phyloP scores from a whole-genome alignment of 805 yeast species.

The Wickerhamiella musiphila region DNA sequence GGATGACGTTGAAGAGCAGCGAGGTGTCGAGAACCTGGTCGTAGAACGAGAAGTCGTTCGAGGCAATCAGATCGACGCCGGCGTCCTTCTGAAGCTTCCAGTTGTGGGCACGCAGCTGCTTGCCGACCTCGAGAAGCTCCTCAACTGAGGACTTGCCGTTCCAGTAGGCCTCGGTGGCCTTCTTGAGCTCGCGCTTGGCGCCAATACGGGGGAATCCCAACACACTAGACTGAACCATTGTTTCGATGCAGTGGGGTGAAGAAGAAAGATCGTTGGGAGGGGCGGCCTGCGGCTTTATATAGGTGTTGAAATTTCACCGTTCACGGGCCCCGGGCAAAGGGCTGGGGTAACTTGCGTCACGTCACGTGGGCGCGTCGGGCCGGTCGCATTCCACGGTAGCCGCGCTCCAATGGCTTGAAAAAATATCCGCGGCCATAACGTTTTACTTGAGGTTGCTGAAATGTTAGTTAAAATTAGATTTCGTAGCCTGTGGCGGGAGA shows the following conservation, averaged over 20 bases:
- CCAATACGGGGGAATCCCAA: slow-evolving; percentile 99
- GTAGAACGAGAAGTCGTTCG: slow-evolving; percentile 96
- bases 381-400: too few species aligned
- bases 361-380: too few species aligned
- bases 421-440: too few species aligned
- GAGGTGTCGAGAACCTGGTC: slow-evolving; percentile 94
- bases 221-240: slow-evolving; percentile 91
- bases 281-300: too few species aligned
- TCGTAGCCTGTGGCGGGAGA: too few species aligned
- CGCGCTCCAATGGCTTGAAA: too few species aligned
- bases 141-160: slow-evolving; percentile 77
- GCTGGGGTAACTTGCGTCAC: neutral
- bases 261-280: slow-evolving; percentile 1
- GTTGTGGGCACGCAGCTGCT: slow-evolving; percentile 86
- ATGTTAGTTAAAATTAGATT: too few species aligned
- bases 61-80: slow-evolving; percentile 92
- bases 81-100: slow-evolving; percentile 96
- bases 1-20: slow-evolving; percentile 82
- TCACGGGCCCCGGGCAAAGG: too few species aligned
- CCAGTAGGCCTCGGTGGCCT: slow-evolving; percentile 99
- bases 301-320: too few species aligned
- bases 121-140: slow-evolving; percentile 80
- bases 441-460: too few species aligned
- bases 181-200: slow-evolving; percentile 97
- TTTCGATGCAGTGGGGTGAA: slow-evolving; percentile 10